Evolutionary conservation across 2,329 filamentous ascomycete species (phyloP).

Genomic region (Bipolaris victoriae): DNA sequence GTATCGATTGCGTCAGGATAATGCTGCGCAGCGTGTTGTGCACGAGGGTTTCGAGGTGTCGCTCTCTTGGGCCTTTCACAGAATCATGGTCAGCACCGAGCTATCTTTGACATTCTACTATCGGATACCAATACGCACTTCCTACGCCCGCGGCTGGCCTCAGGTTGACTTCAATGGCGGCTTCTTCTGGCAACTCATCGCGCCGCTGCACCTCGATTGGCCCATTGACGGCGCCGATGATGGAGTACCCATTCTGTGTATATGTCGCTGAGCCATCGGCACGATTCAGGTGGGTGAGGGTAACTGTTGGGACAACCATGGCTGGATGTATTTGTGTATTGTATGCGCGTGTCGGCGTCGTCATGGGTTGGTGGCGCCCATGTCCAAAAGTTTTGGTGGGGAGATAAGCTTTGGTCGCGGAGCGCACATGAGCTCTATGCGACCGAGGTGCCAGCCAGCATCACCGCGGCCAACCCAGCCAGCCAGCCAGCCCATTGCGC

Average conservation of each 20-base stretch:
- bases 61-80: slow-evolving; percentile 54
- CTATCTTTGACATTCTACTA: background rate
- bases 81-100: background rate
- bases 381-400: slow-evolving; percentile 37
- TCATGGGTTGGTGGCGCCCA: background rate
- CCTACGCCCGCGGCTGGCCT: slow-evolving; percentile 84
- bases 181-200: slow-evolving; percentile 91
- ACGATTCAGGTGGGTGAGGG: slow-evolving; percentile 62
- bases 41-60: slow-evolving; percentile 80
- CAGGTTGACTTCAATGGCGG: slow-evolving; percentile 86
- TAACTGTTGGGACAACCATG: slow-evolving; percentile 41
- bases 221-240: slow-evolving; percentile 88
- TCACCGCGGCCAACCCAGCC: slow-evolving; percentile 18
- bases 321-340: background rate
- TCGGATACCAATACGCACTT: slow-evolving; percentile 51
- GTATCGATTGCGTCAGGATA: slow-evolving; percentile 76
- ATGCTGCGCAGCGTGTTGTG: slow-evolving; percentile 75
- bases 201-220: slow-evolving; percentile 87
- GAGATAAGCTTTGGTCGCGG: slow-evolving; percentile 25
- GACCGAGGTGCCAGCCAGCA: slow-evolving; percentile 32
- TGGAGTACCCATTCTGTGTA: slow-evolving; percentile 75
- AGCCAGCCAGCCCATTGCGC: background rate
- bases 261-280: slow-evolving; percentile 83
- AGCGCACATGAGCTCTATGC: slow-evolving; percentile 24
- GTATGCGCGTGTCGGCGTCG: slow-evolving; percentile 4